Evolutionary conservation across 805 yeast species (phyloP).

Genomic region (Candida golubevii): DNA sequence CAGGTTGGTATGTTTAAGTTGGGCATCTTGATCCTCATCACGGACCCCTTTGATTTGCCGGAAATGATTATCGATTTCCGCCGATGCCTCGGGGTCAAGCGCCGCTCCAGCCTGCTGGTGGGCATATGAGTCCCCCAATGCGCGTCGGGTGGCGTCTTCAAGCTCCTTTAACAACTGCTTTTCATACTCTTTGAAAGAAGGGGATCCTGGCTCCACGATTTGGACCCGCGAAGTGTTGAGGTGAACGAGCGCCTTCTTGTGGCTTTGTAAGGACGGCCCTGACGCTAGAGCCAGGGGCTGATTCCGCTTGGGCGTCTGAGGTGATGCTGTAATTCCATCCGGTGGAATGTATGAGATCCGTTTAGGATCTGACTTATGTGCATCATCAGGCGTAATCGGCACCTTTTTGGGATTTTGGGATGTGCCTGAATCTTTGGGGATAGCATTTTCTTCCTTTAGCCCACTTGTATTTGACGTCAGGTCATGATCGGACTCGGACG

Average conservation of each 20-base stretch:
- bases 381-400: not conserved
- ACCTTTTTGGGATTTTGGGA: not conserved
- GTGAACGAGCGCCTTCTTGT: not conserved
- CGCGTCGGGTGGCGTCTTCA: not conserved
- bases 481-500: slow-evolving; percentile 17
- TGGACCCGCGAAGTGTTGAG: not conserved
- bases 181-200: not conserved
- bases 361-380: not conserved
- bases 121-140: not conserved
- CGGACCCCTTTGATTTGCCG: not conserved
- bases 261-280: not conserved
- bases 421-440: not conserved
- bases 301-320: no score
- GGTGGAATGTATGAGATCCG: not conserved
- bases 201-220: not conserved
- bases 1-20: not conserved
- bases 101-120: not conserved
- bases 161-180: not conserved
- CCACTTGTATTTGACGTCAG: not conserved
- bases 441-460: not conserved
- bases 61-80: not conserved
- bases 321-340: no score
- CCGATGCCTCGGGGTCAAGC: no score
- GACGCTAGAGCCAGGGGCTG: not conserved
- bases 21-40: not conserved